Conservation (phyloP, 345 rosid species). For the Capsella bursapastoris region DNA sequence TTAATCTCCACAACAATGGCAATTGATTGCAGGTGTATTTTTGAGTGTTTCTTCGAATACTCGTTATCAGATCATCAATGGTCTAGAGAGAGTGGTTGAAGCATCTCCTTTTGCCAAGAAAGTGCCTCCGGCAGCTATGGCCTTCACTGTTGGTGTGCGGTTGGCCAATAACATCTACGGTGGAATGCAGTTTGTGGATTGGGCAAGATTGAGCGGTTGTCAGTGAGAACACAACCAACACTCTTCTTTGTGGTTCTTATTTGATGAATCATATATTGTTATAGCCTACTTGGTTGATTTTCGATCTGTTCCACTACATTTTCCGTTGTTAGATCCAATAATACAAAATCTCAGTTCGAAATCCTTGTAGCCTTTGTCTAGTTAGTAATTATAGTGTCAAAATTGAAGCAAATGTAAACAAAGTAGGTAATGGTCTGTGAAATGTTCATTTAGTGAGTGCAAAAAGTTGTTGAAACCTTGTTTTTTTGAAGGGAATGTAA, state of each 20-base stretch:
- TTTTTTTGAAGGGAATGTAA: not conserved
- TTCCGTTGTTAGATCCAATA: slow-evolving; percentile 2
- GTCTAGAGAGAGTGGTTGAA: slow-evolving; percentile 77
- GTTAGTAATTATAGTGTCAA: not conserved
- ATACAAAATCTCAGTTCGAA: not conserved
- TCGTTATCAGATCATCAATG: slow-evolving; percentile 76
- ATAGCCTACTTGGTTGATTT: slow-evolving; percentile 17
- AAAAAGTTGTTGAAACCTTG: not conserved
- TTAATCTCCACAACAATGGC: slow-evolving; percentile 10
- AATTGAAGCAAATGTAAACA: not conserved
- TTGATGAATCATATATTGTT: slow-evolving; percentile 19
- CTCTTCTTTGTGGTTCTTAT: not conserved
- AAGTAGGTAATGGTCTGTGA: not conserved
- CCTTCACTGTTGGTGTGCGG: slow-evolving; percentile 84
- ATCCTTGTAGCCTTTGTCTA: not conserved
- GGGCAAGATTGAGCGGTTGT: slow-evolving; percentile 83
- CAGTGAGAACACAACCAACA: slow-evolving; percentile 42
- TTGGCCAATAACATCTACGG: slow-evolving; percentile 86
- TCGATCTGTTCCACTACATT: slow-evolving; percentile 2
- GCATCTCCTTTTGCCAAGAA: slow-evolving; percentile 72
- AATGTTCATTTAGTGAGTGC: not conserved
- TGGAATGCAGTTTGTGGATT: slow-evolving; percentile 91
- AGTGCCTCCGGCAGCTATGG: slow-evolving; percentile 75
- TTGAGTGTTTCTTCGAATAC: slow-evolving; percentile 87
- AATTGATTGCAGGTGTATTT: slow-evolving; percentile 59